phyloP scores from a whole-genome alignment of 306 rosid species.

The Neltuma alba region DNA sequence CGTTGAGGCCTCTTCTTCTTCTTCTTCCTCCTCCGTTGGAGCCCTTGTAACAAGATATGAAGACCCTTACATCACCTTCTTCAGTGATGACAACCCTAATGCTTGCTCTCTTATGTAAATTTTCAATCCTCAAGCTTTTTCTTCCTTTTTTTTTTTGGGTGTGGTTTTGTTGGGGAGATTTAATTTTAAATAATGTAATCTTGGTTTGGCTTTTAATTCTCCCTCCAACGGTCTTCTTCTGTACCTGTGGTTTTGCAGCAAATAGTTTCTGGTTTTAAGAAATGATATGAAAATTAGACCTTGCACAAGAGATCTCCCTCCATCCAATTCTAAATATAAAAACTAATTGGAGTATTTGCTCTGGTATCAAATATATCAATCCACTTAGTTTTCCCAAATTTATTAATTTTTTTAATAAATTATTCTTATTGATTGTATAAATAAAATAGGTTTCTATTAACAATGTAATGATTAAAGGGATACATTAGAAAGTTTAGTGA shows the following conservation, averaged over 20 bases:
- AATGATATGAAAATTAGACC: no score
- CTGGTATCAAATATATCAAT: no score
- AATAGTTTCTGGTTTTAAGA: background rate
- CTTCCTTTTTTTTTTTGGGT: constrained; percentile 10
- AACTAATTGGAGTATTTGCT: no score
- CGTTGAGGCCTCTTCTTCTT: constrained; percentile 48
- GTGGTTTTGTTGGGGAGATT: background rate
- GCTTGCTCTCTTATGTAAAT: constrained; percentile 32
- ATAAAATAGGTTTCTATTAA: no score
- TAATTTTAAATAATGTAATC: constrained; percentile 32
- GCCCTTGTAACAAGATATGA: constrained; percentile 47
- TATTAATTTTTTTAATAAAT: no score
- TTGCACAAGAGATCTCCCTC: no score
- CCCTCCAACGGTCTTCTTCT: background rate
- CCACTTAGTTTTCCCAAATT: no score
- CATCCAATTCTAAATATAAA: no score
- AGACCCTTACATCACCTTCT: constrained; percentile 69
- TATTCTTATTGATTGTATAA: no score
- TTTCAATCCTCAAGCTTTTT: background rate
- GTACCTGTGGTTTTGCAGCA: constrained; percentile 14
- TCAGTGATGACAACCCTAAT: constrained; percentile 95
- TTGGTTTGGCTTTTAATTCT: background rate
- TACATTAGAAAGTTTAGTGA: no score
- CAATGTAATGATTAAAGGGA: no score
- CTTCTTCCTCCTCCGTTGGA: constrained; percentile 34